Evolutionary conservation across 805 yeast genomes (phyloP).

Genomic region (Starmerella vaccinii): DNA sequence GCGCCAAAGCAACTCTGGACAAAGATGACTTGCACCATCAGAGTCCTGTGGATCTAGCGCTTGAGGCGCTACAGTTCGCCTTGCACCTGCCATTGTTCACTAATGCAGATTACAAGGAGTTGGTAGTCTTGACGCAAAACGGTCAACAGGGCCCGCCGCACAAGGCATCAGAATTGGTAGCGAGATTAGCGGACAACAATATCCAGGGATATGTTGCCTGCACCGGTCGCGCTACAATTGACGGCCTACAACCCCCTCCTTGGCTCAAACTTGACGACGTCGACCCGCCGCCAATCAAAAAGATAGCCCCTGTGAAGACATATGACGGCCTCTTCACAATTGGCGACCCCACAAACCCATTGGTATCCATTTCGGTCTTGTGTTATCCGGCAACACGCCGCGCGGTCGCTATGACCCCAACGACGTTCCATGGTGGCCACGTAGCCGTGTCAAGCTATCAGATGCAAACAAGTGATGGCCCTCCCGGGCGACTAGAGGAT

Average conservation of each 20-base stretch:
- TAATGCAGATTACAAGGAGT: not conserved
- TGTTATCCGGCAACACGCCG: conserved; percentile 15
- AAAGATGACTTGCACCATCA: not conserved
- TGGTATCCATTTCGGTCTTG: conserved; percentile 6
- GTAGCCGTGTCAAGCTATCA: conserved; percentile 11
- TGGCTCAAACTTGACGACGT: not conserved
- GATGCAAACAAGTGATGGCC: conserved; percentile 14
- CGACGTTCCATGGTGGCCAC: conserved; percentile 5
- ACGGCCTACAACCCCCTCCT: not conserved
- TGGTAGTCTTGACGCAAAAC: not conserved
- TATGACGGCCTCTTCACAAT: conserved; percentile 19
- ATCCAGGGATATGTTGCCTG: not conserved
- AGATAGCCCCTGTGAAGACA: conserved; percentile 2
- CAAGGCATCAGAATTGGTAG: not conserved
- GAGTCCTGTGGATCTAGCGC: not conserved
- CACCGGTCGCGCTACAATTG: not conserved
- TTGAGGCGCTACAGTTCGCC: not conserved
- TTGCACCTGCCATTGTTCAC: not conserved
- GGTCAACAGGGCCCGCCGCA: not conserved
- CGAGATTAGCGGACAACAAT: not conserved
- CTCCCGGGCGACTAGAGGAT: not conserved
- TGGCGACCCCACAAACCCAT: conserved; percentile 16
- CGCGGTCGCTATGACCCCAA: conserved; percentile 1
- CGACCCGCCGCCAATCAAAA: not conserved
- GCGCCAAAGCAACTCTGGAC: not conserved